These are phyloP conservation scores for Viola odorata DNA, from an alignment of 345 rosid genomes.

Conservation along the genomic window DNA sequence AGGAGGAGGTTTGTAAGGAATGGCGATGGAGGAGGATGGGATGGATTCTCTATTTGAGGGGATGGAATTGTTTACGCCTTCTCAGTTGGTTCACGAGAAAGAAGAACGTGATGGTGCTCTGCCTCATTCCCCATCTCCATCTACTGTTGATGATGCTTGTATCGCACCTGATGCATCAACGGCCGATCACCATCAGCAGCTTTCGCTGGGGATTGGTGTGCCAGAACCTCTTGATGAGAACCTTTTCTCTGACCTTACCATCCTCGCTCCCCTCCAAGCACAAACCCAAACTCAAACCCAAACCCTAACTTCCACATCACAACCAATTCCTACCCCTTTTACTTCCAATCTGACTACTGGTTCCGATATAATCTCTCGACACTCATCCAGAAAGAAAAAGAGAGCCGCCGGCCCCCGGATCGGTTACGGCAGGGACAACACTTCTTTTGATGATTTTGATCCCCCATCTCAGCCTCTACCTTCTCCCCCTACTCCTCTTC, in stretches of 20 bases:
- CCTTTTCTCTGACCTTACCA: conserved; percentile 69
- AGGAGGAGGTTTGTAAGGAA: neutral
- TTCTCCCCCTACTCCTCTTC: neutral
- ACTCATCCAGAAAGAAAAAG: conserved; percentile 71
- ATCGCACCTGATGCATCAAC: conserved; percentile 5
- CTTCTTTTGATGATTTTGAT: conserved; percentile 10
- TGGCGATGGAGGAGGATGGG: conserved; percentile 29
- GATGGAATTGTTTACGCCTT: conserved; percentile 66
- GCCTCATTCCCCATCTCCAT: conserved; percentile 11
- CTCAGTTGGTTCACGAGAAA: conserved; percentile 27
- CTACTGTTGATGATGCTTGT: conserved; percentile 6
- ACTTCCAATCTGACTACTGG: conserved; percentile 11
- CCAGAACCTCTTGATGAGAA: conserved; percentile 69
- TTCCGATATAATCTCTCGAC: conserved; percentile 26
- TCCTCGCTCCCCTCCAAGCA: conserved; percentile 33
- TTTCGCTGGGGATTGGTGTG: neutral
- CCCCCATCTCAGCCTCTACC: conserved; percentile 5
- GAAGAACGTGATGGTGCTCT: neutral
- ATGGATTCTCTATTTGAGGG: conserved; percentile 89
- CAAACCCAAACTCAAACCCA: conserved; percentile 10
- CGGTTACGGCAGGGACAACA: conserved; percentile 58
- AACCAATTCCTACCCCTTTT: conserved; percentile 10
- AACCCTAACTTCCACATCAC: conserved; percentile 2
- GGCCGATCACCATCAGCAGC: neutral
- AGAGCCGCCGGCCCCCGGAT: conserved; percentile 60